Evolutionary conservation across 2,329 filamentous ascomycete genomes (phyloP).

Genomic region (Alternaria brassicicola): DNA sequence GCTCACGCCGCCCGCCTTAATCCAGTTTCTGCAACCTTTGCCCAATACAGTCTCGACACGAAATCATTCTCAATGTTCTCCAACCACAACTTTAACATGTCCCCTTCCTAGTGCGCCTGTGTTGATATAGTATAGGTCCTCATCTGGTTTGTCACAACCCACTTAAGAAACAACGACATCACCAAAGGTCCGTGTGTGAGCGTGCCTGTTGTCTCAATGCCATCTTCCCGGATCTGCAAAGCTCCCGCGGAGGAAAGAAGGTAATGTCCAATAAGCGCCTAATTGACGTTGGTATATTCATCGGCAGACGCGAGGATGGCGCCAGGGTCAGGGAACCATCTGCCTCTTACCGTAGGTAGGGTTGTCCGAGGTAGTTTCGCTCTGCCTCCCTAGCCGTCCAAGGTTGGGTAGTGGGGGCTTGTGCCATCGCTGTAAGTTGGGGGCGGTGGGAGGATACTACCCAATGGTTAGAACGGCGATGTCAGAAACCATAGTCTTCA

Average conservation of each 20-base stretch:
- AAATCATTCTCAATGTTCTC: constrained; percentile 1
- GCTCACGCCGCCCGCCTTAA: not conserved
- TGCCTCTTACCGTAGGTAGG: too few relatives aligned
- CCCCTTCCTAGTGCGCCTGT: constrained; percentile 4
- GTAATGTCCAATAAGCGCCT: constrained; percentile 13
- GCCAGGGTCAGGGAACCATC: not conserved
- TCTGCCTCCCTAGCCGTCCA: too few relatives aligned
- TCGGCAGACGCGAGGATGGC: not conserved
- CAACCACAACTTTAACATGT: constrained; percentile 15
- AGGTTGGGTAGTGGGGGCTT: too few relatives aligned
- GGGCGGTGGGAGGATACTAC: not conserved
- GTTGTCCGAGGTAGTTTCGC: too few relatives aligned
- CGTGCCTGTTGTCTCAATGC: constrained; percentile 17
- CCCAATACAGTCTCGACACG: not conserved
- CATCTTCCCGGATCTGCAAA: constrained; percentile 1
- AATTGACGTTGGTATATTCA: constrained; percentile 14
- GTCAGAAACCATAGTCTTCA: not conserved
- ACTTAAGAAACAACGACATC: constrained; percentile 14
- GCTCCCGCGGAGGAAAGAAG: constrained; percentile 18
- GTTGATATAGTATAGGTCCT: constrained; percentile 20
- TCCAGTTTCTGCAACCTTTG: not conserved
- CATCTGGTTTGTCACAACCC: constrained; percentile 13
- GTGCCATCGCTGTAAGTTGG: too few relatives aligned
- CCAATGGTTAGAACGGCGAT: not conserved
- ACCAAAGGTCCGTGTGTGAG: constrained; percentile 26